Conservation (phyloP, 768 basidiomycete species). For the Lactifluus subvellereus region DNA sequence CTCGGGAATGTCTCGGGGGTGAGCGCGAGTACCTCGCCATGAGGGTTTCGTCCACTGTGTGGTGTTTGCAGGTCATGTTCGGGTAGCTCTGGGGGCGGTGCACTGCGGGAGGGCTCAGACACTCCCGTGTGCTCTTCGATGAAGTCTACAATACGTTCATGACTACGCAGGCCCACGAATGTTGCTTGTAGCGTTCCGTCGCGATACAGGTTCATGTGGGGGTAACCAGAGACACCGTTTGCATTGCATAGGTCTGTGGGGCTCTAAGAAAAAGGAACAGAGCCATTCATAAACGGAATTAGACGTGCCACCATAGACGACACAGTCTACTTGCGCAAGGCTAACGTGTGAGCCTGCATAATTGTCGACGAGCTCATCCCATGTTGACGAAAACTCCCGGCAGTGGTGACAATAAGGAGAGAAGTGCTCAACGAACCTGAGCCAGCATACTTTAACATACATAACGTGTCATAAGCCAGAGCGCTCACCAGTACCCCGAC, state of each 20-base stretch:
- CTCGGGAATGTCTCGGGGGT: constrained; percentile 46
- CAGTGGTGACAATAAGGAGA: constrained; percentile 86
- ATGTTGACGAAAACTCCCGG: constrained; percentile 71
- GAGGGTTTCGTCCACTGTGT: constrained; percentile 30
- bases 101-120: constrained; percentile 17
- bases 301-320: constrained; percentile 64
- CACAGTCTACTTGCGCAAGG: constrained; percentile 79
- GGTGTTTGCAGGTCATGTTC: constrained; percentile 33
- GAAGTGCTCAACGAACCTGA: constrained; percentile 78
- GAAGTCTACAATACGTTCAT: constrained; percentile 51
- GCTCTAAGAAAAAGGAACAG: background rate
- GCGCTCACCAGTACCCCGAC: constrained; percentile 55
- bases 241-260: constrained; percentile 67
- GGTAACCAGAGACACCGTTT: constrained; percentile 68
- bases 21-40: constrained; percentile 37
- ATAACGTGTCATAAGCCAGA: background rate
- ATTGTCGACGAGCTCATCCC: constrained; percentile 60
- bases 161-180: constrained; percentile 50
- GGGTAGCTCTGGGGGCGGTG: constrained; percentile 27
- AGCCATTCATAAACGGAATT: background rate
- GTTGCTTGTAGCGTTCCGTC: constrained; percentile 56
- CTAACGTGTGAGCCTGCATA: constrained; percentile 46
- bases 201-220: constrained; percentile 66
- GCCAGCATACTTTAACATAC: background rate
- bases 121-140: constrained; percentile 41